Conservation (phyloP, 2,329 filamentous ascomycete genomes). For the Talaromyces sp. region DNA sequence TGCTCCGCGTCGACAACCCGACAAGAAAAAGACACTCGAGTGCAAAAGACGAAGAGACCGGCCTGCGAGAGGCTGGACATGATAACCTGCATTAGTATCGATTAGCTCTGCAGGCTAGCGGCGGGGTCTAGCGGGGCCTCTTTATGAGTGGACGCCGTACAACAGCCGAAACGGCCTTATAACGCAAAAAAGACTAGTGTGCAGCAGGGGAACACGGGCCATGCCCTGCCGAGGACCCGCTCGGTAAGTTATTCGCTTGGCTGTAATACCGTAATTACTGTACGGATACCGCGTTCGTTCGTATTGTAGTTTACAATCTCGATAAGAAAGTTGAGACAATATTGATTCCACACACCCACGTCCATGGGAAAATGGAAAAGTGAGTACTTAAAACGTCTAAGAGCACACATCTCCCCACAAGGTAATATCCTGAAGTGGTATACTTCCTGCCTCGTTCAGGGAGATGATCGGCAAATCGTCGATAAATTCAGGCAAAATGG, state of each 20-base stretch:
- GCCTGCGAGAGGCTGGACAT: not conserved
- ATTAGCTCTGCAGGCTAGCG: not conserved
- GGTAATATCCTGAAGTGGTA: not conserved
- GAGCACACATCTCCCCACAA: not conserved
- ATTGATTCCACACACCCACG: not conserved
- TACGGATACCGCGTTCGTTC: not conserved
- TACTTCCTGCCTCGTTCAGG: not conserved
- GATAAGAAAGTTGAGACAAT: not conserved
- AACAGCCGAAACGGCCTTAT: conserved; percentile 11
- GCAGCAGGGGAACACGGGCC: conserved; percentile 4
- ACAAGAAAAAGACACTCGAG: not conserved
- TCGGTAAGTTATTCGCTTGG: not conserved
- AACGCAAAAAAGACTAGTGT: conserved; percentile 5
- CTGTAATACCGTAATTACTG: not conserved
- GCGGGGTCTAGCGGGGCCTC: not conserved
- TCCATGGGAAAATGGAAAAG: not conserved
- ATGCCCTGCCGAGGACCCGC: conserved; percentile 5
- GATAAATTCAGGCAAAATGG: not conserved
- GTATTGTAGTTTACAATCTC: conserved; percentile 1
- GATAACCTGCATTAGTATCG: conserved; percentile 8
- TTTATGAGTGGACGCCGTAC: not conserved
- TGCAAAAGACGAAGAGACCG: not conserved
- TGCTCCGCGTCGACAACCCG: not conserved
- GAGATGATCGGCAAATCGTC: not conserved
- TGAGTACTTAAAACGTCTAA: not conserved